Evolutionary conservation across 225 moss, liverwort and hornwort genomes (phyloP).

Genomic region (Sphagnum tenellum): DNA sequence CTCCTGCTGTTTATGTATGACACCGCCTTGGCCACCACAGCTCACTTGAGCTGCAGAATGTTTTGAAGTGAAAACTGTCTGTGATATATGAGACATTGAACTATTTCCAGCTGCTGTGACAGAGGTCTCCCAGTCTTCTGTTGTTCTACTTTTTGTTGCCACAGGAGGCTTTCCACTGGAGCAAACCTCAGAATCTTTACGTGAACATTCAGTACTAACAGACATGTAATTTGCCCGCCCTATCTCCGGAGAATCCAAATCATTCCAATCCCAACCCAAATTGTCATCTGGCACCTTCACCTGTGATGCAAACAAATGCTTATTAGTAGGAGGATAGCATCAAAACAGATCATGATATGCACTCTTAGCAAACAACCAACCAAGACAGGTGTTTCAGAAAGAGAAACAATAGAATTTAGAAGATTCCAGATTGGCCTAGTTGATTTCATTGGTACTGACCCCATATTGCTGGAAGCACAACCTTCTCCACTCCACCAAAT

Average conservation of each 20-base stretch:
- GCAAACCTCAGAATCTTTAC: conserved; percentile 60
- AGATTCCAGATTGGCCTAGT: no score
- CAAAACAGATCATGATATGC: no score
- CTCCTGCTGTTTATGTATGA: conserved; percentile 42
- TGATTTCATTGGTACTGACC: conserved; percentile 20
- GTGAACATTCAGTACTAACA: conserved; percentile 48
- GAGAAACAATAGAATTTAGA: no score
- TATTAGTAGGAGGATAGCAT: no score
- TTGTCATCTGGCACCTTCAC: conserved; percentile 80
- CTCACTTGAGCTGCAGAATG: conserved; percentile 4
- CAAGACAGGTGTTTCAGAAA: no score
- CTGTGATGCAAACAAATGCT: conserved; percentile 15
- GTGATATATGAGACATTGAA: conserved; percentile 35
- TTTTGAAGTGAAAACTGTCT: conserved; percentile 39
- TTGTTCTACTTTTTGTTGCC: conserved; percentile 46
- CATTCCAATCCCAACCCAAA: conserved; percentile 90
- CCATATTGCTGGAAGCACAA: conserved; percentile 60
- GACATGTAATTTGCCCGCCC: conserved; percentile 55
- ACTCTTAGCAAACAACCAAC: no score
- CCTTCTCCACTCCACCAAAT: conserved; percentile 75
- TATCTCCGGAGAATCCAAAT: conserved; percentile 25
- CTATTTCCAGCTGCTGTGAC: conserved; percentile 30
- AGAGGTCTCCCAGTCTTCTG: conserved; percentile 68
- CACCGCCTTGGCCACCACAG: conserved; percentile 23
- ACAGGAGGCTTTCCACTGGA: conserved; percentile 31